phyloP scores from a whole-genome alignment of 345 rosid species.

The Clausena lansium region DNA sequence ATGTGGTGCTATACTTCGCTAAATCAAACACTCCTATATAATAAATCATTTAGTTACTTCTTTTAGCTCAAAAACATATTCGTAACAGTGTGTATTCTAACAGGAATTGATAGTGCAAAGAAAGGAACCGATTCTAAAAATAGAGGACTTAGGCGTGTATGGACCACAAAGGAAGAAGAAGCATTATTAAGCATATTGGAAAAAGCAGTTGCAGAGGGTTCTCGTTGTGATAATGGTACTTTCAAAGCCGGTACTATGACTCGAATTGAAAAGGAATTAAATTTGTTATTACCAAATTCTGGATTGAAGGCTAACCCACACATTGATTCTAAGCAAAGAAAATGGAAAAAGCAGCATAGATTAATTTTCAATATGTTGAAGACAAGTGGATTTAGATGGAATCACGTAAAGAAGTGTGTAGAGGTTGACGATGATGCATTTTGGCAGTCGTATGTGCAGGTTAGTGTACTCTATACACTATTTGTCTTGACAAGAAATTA shows the following conservation, averaged over 20 bases:
- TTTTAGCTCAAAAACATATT: neutral
- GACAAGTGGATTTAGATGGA: neutral
- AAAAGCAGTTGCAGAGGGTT: neutral
- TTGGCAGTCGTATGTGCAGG: constrained; percentile 4
- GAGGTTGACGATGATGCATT: neutral
- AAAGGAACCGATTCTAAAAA: neutral
- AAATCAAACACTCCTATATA: neutral
- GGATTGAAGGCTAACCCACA: constrained; percentile 2
- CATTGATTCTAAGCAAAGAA: constrained; percentile 3
- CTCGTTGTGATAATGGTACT: constrained; percentile 6
- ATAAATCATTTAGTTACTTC: neutral
- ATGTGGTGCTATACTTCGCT: neutral
- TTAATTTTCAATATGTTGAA: neutral
- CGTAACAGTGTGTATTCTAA: neutral
- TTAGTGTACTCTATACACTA: neutral
- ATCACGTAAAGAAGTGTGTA: neutral
- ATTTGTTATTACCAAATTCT: neutral
- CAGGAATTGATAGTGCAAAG: neutral
- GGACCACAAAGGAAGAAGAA: neutral
- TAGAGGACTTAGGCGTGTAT: neutral
- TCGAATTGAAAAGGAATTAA: neutral
- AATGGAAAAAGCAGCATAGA: neutral
- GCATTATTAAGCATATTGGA: neutral
- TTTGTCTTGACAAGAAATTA: neutral
- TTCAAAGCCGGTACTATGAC: neutral